Evolutionary conservation across 306 rosid species (phyloP), one percentile per base, ranked within the genome.

Genomic region (Senna tora): DNA sequence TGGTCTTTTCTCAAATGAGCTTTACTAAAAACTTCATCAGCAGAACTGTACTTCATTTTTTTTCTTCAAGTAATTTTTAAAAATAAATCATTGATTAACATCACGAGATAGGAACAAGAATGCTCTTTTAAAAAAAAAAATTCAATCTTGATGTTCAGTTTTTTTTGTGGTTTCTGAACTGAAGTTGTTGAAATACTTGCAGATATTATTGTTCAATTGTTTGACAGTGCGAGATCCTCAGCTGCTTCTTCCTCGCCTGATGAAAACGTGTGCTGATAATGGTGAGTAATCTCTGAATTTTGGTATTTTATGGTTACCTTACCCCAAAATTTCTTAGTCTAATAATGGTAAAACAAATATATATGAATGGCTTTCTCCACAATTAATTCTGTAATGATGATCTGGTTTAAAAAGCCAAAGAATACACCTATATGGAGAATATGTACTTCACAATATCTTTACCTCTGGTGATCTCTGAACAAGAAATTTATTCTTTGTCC

Each of bases 181-280:
- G 77, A 75, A 39, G 8, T 73, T 51, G 47, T 55, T 69, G 60
- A 41, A 64, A 45, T 55, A 60, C 47, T 38, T 89, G 83, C 88
- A 94, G 97, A 88, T 94, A 77, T 83, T 94, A 77, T 84, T 94
- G 80, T 94, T 94, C 85, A 94, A 94, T 83, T 94, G 98, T 72
- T 83, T 94, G 98, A 73, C 98, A 5, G 95, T 89, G 66, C 84
- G 98, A 72, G 92, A 91, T 82, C 98, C 97, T 47, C 87, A 86
- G 68, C 53, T 91, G 68, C 98, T 94, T 70, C 96, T 94, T 75
- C 97, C 96, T 25, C 79, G 41, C 69, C 87, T 94, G 83, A 75
- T 94, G 89, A 84, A 87, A 84, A 71, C 92, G 16, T 94, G 97
- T 77, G 96, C 94, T 17, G 87, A 83, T 77, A 85, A 91, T 74